These are phyloP conservation scores for Hsuehochloa calcarea DNA, from an alignment of 176 grass and related monocot species.

Conservation along the genomic window DNA sequence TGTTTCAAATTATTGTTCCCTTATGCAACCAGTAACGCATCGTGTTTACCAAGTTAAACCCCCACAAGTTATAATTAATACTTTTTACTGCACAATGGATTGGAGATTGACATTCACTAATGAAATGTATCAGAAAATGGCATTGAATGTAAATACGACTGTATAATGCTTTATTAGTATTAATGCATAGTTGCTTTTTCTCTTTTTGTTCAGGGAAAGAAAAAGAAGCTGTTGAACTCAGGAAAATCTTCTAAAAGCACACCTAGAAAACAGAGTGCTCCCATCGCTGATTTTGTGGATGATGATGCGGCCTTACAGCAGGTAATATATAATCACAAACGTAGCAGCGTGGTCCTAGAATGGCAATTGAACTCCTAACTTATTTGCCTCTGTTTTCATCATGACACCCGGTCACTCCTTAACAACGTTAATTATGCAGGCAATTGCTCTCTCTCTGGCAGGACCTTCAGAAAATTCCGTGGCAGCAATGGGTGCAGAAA, in stretches of 20 bases:
- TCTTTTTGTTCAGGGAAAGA: conserved; percentile 50
- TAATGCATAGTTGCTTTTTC: background rate
- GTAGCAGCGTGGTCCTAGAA: background rate
- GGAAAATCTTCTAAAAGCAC: conserved; percentile 32
- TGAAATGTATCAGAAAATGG: background rate
- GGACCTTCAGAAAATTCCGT: conserved; percentile 29
- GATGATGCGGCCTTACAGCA: conserved; percentile 65
- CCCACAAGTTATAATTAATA: background rate
- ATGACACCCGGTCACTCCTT: background rate
- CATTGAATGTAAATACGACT: background rate
- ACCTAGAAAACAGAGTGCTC: conserved; percentile 20
- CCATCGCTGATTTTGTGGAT: conserved; percentile 42
- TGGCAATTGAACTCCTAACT: background rate
- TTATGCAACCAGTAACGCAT: background rate
- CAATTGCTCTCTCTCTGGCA: conserved; percentile 75
- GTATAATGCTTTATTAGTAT: background rate
- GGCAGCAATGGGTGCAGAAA: background rate
- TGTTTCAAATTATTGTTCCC: background rate
- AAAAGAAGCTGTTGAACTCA: conserved; percentile 38
- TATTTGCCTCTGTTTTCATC: background rate
- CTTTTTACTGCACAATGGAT: background rate
- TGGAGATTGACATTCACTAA: background rate
- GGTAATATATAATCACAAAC: conserved; percentile 41
- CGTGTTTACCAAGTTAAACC: background rate
- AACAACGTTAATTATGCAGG: conserved; percentile 50